Evolutionary conservation across 108 stramenopile species (phyloP).

Genomic region (Craspedostauros australis): DNA sequence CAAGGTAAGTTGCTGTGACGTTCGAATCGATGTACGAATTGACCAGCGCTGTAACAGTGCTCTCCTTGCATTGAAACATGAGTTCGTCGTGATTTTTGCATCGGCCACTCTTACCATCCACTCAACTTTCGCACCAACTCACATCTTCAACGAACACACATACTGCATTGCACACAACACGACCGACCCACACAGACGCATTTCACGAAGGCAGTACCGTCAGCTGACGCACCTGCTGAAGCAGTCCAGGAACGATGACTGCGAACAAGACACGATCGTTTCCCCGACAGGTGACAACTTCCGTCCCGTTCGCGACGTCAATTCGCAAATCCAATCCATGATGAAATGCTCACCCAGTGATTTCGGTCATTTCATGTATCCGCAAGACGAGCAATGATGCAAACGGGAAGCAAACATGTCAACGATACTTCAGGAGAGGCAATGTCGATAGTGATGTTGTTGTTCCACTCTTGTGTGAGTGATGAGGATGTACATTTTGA

Average conservation of each 20-base stretch:
- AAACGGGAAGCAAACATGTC: too few relatives aligned
- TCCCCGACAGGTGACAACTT: conserved; percentile 21
- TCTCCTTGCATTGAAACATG: background rate
- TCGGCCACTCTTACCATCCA: background rate
- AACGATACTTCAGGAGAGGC: too few relatives aligned
- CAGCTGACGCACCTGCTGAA: conserved; percentile 13
- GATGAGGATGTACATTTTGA: background rate
- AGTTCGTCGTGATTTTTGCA: background rate
- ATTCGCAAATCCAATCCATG: conserved; percentile 1
- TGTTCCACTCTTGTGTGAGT: background rate
- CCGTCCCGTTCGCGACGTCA: conserved; percentile 7
- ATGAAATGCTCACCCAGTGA: conserved; percentile 20
- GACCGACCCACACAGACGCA: too few relatives aligned
- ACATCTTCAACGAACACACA: too few relatives aligned
- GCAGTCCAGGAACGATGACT: conserved; percentile 10
- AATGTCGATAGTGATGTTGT: too few relatives aligned
- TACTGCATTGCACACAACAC: too few relatives aligned
- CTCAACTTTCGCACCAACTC: too few relatives aligned
- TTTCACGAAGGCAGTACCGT: conserved; percentile 26
- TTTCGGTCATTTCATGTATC: conserved; percentile 15
- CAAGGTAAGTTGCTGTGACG: conserved; percentile 17
- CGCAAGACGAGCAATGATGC: conserved; percentile 16
- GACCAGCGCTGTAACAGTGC: too few relatives aligned
- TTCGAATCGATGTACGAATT: background rate
- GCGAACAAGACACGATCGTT: conserved; percentile 3